Evolutionary conservation across 1,284 basidiomycete genomes (phyloP).

Genomic region (Ganoderma leucocontextum): DNA sequence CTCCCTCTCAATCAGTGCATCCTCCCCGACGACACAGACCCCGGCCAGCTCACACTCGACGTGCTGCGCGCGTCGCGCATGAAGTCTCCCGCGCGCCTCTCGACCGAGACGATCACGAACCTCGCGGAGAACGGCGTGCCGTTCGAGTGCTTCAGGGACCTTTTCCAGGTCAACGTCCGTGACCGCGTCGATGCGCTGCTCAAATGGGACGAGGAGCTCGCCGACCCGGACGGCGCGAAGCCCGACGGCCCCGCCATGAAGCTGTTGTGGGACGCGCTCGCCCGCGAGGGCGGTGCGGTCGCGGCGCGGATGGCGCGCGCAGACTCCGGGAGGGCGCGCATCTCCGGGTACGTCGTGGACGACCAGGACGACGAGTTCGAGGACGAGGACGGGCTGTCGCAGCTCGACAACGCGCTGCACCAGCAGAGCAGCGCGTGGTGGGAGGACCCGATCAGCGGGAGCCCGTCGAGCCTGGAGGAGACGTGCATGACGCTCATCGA

Average conservation of each 20-base stretch:
- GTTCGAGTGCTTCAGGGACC: slow-evolving; percentile 36
- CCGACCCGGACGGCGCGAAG: slow-evolving; percentile 8
- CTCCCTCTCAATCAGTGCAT: slow-evolving; percentile 15
- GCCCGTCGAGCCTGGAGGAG: slow-evolving; percentile 51
- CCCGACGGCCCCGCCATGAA: slow-evolving; percentile 36
- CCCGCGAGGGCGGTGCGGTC: slow-evolving; percentile 43
- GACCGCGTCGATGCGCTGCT: slow-evolving; percentile 37
- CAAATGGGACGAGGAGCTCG: slow-evolving; percentile 24
- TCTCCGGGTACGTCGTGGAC: slow-evolving; percentile 32
- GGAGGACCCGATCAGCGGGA: slow-evolving; percentile 50
- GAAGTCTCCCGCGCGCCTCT: slow-evolving; percentile 46
- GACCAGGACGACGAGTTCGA: slow-evolving; percentile 32
- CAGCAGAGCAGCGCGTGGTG: slow-evolving; percentile 43
- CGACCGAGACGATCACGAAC: slow-evolving; percentile 53
- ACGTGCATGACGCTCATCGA: slow-evolving; percentile 47
- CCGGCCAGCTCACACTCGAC: slow-evolving; percentile 49
- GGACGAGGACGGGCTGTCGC: slow-evolving; percentile 31
- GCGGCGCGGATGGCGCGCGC: slow-evolving; percentile 42
- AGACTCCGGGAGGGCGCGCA: slow-evolving; percentile 43
- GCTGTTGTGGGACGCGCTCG: slow-evolving; percentile 45
- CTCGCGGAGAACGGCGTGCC: slow-evolving; percentile 56
- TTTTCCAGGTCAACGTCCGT: slow-evolving; percentile 36
- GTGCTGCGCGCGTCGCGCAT: slow-evolving; percentile 48
- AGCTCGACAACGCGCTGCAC: slow-evolving; percentile 21
- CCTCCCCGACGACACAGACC: slow-evolving; percentile 34